Evolutionary conservation across 768 basidiomycete species (phyloP).

Genomic region (Tulasnella sp.): DNA sequence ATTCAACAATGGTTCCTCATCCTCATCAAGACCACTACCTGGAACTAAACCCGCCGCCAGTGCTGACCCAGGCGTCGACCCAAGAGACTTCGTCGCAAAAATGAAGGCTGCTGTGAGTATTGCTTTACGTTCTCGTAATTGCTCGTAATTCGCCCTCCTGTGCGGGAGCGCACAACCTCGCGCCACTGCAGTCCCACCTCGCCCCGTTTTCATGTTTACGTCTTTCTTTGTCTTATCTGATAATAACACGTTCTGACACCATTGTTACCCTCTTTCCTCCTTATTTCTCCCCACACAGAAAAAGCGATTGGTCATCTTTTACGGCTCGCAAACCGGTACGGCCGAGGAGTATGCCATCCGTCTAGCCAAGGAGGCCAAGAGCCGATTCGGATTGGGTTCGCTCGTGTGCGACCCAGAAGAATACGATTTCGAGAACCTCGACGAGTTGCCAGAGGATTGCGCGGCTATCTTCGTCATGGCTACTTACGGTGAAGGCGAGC

Average conservation of each 20-base stretch:
- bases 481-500: slow-evolving; percentile 98
- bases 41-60: slow-evolving; percentile 25
- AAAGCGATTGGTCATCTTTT: slow-evolving; percentile 95
- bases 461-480: slow-evolving; percentile 95
- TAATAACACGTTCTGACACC: slow-evolving; percentile 3
- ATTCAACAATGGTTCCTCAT: neutral
- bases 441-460: slow-evolving; percentile 80
- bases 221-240: neutral
- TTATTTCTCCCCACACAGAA: slow-evolving; percentile 52
- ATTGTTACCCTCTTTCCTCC: slow-evolving; percentile 4
- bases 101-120: slow-evolving; percentile 85
- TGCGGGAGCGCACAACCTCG: neutral
- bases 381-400: slow-evolving; percentile 90
- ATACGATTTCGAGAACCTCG: slow-evolving; percentile 96
- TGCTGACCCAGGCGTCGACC: slow-evolving; percentile 72
- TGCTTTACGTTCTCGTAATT: neutral
- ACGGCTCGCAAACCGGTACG: slow-evolving; percentile 97
- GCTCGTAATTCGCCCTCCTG: neutral
- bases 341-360: slow-evolving; percentile 98
- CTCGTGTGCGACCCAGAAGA: slow-evolving; percentile 98
- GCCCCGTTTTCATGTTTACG: neutral
- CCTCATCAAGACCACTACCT: slow-evolving; percentile 15
- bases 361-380: slow-evolving; percentile 95
- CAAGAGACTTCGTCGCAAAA: slow-evolving; percentile 90
- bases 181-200: neutral